These are phyloP conservation scores for Rhizoclosmatium globosum DNA, from an alignment of 192 early-diverging fungal genomes.

Conservation along the genomic window DNA sequence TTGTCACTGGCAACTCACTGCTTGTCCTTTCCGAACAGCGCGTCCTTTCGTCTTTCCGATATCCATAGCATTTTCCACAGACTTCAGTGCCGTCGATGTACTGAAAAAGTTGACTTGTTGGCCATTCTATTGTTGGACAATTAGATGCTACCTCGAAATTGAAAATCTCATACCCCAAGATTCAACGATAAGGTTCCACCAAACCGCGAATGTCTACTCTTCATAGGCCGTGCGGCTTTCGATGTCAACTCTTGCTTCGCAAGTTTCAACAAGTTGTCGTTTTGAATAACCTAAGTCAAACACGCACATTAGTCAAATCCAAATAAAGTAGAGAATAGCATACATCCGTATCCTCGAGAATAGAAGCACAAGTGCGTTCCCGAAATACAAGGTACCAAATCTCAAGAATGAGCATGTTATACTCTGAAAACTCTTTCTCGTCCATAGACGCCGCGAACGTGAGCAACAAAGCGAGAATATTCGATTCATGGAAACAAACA, in stretches of 20 bases:
- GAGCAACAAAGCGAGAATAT: slow-evolving; percentile 74
- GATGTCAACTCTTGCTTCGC: slow-evolving; percentile 28
- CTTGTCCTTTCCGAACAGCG: neutral
- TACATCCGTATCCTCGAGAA: slow-evolving; percentile 28
- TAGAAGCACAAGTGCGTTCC: slow-evolving; percentile 58
- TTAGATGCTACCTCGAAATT: neutral
- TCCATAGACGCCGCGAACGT: slow-evolving; percentile 72
- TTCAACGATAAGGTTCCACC: slow-evolving; percentile 54
- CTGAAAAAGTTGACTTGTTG: slow-evolving; percentile 17
- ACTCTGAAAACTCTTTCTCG: slow-evolving; percentile 66
- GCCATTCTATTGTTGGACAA: slow-evolving; percentile 10
- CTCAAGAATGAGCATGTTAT: slow-evolving; percentile 70
- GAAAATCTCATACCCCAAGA: slow-evolving; percentile 34
- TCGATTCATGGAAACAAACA: slow-evolving; percentile 61
- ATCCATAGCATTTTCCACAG: slow-evolving; percentile 27
- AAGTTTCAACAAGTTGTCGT: slow-evolving; percentile 32
- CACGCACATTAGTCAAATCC: neutral
- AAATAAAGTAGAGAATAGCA: neutral
- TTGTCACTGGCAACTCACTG: neutral
- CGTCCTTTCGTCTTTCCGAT: slow-evolving; percentile 32
- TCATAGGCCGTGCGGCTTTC: slow-evolving; percentile 18
- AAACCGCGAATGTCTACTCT: slow-evolving; percentile 54
- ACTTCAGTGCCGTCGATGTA: slow-evolving; percentile 13
- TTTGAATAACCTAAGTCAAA: slow-evolving; percentile 17
- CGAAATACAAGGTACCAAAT: slow-evolving; percentile 68